phyloP scores from a whole-genome alignment of 2,329 filamentous ascomycete species.

The Teratosphaeria gauchensis region DNA sequence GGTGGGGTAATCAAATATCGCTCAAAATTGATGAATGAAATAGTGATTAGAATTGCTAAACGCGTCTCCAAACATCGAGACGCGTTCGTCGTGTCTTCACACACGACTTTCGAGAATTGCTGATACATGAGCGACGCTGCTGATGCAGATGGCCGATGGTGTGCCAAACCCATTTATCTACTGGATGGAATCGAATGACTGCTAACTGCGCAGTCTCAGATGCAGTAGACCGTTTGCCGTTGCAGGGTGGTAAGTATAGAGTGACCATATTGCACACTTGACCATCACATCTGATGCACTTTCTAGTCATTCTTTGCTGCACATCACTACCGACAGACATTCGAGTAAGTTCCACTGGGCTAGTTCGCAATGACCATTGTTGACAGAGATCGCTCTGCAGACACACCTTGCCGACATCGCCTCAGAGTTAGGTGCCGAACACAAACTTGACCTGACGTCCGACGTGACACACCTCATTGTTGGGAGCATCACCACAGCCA shows the following conservation, averaged over 20 bases:
- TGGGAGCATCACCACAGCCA: constrained; percentile 78
- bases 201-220: neutral
- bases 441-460: constrained; percentile 88
- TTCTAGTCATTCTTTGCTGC: constrained; percentile 24
- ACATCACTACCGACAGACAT: constrained; percentile 25
- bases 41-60: neutral
- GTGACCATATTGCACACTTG: neutral
- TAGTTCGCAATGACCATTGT: neutral
- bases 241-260: neutral
- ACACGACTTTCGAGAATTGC: neutral
- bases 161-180: neutral
- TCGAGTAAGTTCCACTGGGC: constrained; percentile 13
- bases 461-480: constrained; percentile 93
- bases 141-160: neutral
- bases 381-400: constrained; percentile 7
- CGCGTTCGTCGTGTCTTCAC: neutral
- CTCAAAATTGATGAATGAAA: neutral
- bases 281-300: constrained; percentile 13
- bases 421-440: constrained; percentile 71
- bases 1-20: neutral
- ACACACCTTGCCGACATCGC: constrained; percentile 46
- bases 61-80: neutral
- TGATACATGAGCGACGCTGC: neutral
- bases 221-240: neutral
- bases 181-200: neutral